A percentile compares a stretch with the other conserved stretches of the same genome.
Conservation (phyloP, 352 stramenopile genomes). For the Phytopythium helicoides region DNA sequence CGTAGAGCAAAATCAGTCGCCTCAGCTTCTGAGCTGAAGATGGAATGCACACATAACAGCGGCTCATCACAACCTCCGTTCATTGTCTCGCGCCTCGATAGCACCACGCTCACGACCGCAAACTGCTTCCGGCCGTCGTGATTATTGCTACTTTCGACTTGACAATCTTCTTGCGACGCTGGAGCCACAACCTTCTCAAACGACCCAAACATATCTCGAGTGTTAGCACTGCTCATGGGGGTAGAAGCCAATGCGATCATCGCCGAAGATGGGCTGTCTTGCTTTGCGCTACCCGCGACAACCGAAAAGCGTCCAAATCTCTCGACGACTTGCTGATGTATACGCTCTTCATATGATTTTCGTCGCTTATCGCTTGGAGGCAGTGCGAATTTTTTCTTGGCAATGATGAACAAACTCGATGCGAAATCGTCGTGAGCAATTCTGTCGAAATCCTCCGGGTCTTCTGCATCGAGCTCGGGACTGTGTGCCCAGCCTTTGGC, state of each 20-base stretch:
- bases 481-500: too few species aligned
- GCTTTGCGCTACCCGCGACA: neutral
- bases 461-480: constrained; percentile 3
- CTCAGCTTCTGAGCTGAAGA: constrained; percentile 44
- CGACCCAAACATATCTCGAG: constrained; percentile 26
- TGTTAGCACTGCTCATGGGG: neutral
- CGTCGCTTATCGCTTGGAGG: constrained; percentile 23
- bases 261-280: neutral
- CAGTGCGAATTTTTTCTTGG: constrained; percentile 38
- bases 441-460: neutral
- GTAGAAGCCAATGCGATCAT: neutral
- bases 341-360: constrained; percentile 24
- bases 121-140: constrained; percentile 28
- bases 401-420: constrained; percentile 25
- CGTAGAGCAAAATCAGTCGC: constrained; percentile 43
- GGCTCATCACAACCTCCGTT: constrained; percentile 44
- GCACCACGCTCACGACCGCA: constrained; percentile 51
- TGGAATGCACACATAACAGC: constrained; percentile 44
- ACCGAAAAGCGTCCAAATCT: constrained; percentile 10
- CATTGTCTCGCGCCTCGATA: constrained; percentile 43
- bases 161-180: neutral
- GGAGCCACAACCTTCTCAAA: constrained; percentile 29
- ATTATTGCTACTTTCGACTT: neutral
- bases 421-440: too few species aligned
- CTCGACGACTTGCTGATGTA: constrained; percentile 30